phyloP scores from a whole-genome alignment of 140 eudicot genomes.

The Flaveria floridana region DNA sequence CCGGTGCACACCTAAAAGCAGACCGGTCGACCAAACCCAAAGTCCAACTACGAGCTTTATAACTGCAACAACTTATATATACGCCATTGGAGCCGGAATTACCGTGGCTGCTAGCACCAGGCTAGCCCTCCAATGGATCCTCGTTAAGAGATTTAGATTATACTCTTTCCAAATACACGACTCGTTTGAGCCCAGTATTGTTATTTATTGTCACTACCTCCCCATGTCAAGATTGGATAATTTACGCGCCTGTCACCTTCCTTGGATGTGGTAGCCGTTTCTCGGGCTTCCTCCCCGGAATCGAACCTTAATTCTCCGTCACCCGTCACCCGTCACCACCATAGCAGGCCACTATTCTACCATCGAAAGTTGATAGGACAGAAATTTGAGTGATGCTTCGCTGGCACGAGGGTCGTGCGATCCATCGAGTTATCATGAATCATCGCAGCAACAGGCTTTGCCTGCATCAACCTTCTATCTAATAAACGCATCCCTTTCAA shows the following conservation, averaged over 20 bases:
- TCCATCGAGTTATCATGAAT: neutral
- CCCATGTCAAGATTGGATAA: too few species aligned
- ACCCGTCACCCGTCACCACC: slow-evolving; percentile 13
- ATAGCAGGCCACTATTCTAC: slow-evolving; percentile 16
- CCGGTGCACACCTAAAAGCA: neutral
- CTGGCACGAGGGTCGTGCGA: neutral
- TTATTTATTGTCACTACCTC: too few species aligned
- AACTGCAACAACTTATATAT: neutral
- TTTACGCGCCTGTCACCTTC: neutral
- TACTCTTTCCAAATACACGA: slow-evolving; percentile 2
- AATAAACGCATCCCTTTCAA: neutral
- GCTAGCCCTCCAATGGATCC: neutral
- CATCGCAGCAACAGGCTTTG: neutral
- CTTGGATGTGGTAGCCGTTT: neutral
- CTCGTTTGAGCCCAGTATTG: neutral
- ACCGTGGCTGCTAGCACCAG: neutral
- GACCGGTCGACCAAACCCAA: slow-evolving; percentile 15
- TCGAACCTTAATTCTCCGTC: neutral
- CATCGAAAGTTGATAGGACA: slow-evolving; percentile 21
- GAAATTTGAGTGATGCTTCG: neutral
- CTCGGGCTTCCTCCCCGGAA: neutral
- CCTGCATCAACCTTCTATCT: slow-evolving; percentile 18
- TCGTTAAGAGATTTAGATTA: neutral
- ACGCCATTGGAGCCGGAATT: neutral
- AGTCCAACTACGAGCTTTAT: neutral